Conservation (phyloP, 2,329 filamentous ascomycete species). For the Rutstroemia sp. region DNA sequence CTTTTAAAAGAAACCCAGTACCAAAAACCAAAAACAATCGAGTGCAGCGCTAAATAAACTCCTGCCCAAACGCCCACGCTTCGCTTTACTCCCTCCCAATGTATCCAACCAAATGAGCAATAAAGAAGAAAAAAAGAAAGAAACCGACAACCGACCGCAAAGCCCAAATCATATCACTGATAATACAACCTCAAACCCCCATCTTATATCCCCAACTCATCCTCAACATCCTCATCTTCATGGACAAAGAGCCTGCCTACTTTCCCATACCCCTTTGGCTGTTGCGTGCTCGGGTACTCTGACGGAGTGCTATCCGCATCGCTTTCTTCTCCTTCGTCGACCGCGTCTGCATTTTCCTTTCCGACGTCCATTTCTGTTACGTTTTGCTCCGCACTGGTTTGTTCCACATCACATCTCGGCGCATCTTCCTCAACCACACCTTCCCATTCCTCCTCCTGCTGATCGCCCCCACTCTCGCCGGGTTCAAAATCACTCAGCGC, state of each 20-base stretch:
- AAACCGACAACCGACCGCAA: too few relatives aligned
- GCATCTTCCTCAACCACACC: slow-evolving; percentile 5
- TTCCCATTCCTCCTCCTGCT: slow-evolving; percentile 12
- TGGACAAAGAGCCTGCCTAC: slow-evolving; percentile 1
- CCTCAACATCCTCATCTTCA: slow-evolving; percentile 10
- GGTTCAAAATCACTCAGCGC: slow-evolving; percentile 18
- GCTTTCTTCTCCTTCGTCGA: slow-evolving; percentile 3
- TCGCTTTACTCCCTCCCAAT: too few relatives aligned
- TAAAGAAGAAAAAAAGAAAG: too few relatives aligned
- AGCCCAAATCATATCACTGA: too few relatives aligned
- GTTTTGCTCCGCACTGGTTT: not conserved
- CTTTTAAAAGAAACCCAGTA: too few relatives aligned
- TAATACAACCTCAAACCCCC: too few relatives aligned
- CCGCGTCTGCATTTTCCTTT: not conserved
- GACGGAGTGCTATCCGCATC: slow-evolving; percentile 10
- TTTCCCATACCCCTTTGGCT: not conserved
- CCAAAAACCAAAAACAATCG: too few relatives aligned
- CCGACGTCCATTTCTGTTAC: not conserved
- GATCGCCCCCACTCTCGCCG: not conserved
- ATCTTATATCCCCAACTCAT: not conserved
- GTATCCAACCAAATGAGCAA: too few relatives aligned
- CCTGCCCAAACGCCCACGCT: too few relatives aligned
- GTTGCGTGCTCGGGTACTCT: slow-evolving; percentile 10
- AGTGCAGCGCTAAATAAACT: too few relatives aligned
- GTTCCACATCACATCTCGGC: not conserved